A percentile compares a stretch with the other conserved stretches of the same genome.
Conservation (phyloP, 768 basidiomycete species). For the Cystobasidium ongulense region DNA sequence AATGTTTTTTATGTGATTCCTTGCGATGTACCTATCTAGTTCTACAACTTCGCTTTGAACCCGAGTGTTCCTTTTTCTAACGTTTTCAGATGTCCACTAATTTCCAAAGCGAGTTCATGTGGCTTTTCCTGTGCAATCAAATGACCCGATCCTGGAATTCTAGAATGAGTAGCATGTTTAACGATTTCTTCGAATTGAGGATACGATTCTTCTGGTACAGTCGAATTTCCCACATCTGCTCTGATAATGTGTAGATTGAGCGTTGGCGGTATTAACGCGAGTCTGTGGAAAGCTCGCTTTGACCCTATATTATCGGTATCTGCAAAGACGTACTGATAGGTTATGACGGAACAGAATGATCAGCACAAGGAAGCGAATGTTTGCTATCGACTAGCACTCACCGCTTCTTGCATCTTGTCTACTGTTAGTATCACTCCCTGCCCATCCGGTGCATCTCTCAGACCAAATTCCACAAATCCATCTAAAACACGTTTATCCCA, state of each 20-base stretch:
- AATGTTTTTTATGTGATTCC: too few relatives aligned
- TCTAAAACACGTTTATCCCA: constrained; percentile 37
- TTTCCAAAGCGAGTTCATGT: constrained; percentile 30
- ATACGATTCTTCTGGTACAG: constrained; percentile 30
- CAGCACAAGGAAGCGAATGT: too few relatives aligned
- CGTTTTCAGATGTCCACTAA: constrained; percentile 25
- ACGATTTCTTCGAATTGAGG: constrained; percentile 1
- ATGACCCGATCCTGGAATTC: constrained; percentile 37
- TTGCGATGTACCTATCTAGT: too few relatives aligned
- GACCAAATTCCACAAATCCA: constrained; percentile 34
- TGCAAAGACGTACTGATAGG: constrained; percentile 35
- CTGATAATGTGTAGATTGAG: constrained; percentile 37
- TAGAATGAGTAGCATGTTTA: constrained; percentile 30
- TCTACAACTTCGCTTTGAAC: constrained; percentile 5
- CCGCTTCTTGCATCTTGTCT: constrained; percentile 36
- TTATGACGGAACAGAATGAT: too few relatives aligned
- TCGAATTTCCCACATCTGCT: constrained; percentile 35
- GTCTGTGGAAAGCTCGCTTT: constrained; percentile 32
- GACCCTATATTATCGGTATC: constrained; percentile 36
- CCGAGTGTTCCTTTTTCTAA: not conserved
- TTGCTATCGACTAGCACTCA: constrained; percentile 22
- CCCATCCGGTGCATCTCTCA: constrained; percentile 18
- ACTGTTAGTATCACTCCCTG: constrained; percentile 36
- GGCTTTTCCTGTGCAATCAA: constrained; percentile 41
- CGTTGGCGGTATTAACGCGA: constrained; percentile 28